Evolutionary conservation across 2,329 filamentous ascomycete genomes (phyloP).

Genomic region (Botrytis deweyae): DNA sequence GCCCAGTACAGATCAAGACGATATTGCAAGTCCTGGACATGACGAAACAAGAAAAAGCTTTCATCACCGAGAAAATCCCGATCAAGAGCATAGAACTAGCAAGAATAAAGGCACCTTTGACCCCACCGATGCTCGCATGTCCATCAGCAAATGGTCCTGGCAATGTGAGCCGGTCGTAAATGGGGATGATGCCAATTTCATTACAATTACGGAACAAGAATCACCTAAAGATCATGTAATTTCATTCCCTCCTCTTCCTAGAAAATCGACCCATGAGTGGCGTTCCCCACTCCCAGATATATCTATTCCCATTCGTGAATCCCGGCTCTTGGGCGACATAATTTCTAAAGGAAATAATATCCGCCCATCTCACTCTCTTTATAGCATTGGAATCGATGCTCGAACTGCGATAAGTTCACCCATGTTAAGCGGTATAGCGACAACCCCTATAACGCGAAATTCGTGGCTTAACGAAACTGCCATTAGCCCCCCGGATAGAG

Average conservation of each 20-base stretch:
- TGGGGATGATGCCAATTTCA: not conserved
- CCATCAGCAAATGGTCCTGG: constrained; percentile 32
- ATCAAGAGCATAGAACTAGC: not conserved
- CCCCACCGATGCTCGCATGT: constrained; percentile 28
- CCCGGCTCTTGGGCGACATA: not conserved
- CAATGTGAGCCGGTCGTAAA: constrained; percentile 22
- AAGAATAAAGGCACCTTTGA: constrained; percentile 29
- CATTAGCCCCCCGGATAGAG: constrained; percentile 18
- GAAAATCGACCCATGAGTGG: constrained; percentile 35
- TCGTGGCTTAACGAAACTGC: not conserved
- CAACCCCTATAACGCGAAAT: not conserved
- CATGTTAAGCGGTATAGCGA: not conserved
- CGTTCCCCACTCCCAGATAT: constrained; percentile 34
- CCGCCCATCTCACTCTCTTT: constrained; percentile 26
- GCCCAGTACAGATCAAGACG: not conserved
- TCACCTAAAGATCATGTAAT: constrained; percentile 26
- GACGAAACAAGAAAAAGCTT: not conserved
- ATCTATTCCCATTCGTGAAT: constrained; percentile 6
- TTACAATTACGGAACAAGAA: constrained; percentile 6
- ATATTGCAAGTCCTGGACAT: not conserved
- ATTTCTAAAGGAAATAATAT: not conserved
- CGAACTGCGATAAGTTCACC: constrained; percentile 6
- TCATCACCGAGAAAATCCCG: not conserved
- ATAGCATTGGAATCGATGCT: constrained; percentile 31
- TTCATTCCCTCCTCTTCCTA: constrained; percentile 35